Conservation (phyloP, 441 rosid species). For the Brassica balearica region DNA sequence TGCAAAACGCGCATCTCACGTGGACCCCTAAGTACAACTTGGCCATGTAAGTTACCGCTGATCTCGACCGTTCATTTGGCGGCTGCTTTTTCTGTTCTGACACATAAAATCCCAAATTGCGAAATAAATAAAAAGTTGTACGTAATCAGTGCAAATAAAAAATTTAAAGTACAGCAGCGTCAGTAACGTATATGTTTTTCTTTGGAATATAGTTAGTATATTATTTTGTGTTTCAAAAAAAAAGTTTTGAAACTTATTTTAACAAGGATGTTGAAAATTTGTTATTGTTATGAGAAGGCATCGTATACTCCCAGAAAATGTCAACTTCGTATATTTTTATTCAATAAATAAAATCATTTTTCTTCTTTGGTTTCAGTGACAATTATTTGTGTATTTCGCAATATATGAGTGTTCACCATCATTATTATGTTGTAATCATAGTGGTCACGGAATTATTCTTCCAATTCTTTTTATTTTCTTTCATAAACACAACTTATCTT, state of each 20-base stretch:
- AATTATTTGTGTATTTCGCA: conserved; percentile 17
- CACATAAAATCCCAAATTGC: conserved; percentile 37
- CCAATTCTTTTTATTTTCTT: conserved; percentile 10
- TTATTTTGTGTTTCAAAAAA: too few species aligned
- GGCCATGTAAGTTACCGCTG: conserved; percentile 43
- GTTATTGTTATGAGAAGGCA: conserved; percentile 7
- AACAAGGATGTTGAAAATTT: conserved; percentile 19
- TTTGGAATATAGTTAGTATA: background rate
- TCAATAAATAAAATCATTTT: background rate
- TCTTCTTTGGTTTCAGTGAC: background rate
- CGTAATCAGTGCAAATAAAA: conserved; percentile 23
- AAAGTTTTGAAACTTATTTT: background rate
- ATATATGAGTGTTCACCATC: conserved; percentile 11
- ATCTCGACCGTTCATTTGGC: conserved; percentile 56
- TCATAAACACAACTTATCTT: background rate
- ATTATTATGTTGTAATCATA: conserved; percentile 34
- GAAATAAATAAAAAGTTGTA: background rate
- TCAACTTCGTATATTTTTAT: conserved; percentile 33
- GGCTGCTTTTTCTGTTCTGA: conserved; percentile 44
- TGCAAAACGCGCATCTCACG: conserved; percentile 47
- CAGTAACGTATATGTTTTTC: conserved; percentile 20
- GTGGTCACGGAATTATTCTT: conserved; percentile 27
- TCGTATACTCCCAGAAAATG: conserved; percentile 39
- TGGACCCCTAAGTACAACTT: conserved; percentile 48
- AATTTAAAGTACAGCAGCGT: background rate